phyloP scores from a whole-genome alignment of 257 asterid genomes.

The Lycium ferocissimum region DNA sequence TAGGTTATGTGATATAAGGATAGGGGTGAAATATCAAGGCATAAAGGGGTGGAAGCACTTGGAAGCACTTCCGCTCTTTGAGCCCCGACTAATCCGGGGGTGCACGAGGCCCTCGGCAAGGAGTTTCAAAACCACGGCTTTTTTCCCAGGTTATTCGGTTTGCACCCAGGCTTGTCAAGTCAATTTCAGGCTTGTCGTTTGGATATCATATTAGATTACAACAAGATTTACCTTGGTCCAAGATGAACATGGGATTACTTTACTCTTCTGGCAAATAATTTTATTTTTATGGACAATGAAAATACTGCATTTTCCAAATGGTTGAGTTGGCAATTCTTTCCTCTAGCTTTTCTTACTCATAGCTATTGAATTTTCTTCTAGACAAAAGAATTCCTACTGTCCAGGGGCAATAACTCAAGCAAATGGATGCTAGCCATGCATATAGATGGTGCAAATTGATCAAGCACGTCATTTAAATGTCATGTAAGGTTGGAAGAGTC shows the following conservation, averaged over 20 bases:
- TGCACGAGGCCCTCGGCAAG: too few relatives aligned
- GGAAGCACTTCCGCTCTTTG: too few relatives aligned
- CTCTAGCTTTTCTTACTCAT: constrained; percentile 12
- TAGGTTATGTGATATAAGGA: not conserved
- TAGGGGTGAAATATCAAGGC: not conserved
- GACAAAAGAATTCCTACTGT: not conserved
- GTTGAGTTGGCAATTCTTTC: not conserved
- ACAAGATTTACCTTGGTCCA: constrained; percentile 1
- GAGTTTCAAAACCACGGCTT: too few relatives aligned
- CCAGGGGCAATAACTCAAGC: not conserved
- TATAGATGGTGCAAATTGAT: constrained; percentile 12
- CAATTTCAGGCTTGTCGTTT: not conserved
- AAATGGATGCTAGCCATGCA: not conserved
- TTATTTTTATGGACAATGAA: not conserved
- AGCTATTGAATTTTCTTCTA: not conserved
- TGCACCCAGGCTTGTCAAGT: too few relatives aligned
- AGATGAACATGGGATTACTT: constrained; percentile 8
- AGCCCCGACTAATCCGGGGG: too few relatives aligned
- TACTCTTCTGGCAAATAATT: not conserved
- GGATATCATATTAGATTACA: not conserved
- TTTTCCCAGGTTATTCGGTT: too few relatives aligned
- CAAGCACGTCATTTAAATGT: not conserved
- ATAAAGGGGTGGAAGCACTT: constrained; percentile 9
- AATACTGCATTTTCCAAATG: constrained; percentile 12
- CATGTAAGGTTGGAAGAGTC: constrained; percentile 9